Evolutionary conservation across 2,329 filamentous ascomycete genomes (phyloP).

Genomic region (Dryadomyces quercus-mongolicae): DNA sequence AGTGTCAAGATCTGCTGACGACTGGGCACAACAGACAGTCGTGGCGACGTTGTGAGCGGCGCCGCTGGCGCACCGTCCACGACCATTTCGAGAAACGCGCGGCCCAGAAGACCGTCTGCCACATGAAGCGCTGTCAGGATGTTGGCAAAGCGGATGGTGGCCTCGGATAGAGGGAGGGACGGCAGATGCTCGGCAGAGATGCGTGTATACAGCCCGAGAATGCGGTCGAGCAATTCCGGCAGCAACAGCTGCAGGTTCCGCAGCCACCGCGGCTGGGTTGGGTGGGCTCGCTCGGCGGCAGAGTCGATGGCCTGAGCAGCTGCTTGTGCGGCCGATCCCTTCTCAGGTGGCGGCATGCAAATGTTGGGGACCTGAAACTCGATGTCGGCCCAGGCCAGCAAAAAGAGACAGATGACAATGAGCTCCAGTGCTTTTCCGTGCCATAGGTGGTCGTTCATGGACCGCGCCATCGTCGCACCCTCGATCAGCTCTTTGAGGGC

Average conservation of each 20-base stretch:
- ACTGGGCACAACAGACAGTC: conserved; percentile 42
- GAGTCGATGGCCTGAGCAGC: conserved; percentile 17
- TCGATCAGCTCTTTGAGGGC: conserved; percentile 75
- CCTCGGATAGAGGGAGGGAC: conserved; percentile 59
- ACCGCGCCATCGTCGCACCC: conserved; percentile 63
- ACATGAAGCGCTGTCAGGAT: conserved; percentile 56
- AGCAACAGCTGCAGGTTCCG: conserved; percentile 45
- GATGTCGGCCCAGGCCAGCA: conserved; percentile 73
- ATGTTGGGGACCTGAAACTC: conserved; percentile 66
- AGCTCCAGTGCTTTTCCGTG: conserved; percentile 90
- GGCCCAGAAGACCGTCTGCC: conserved; percentile 49
- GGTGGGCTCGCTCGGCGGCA: conserved; percentile 27
- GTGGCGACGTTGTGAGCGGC: conserved; percentile 38
- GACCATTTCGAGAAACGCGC: conserved; percentile 49
- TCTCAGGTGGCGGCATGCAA: conserved; percentile 39
- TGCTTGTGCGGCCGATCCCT: conserved; percentile 19
- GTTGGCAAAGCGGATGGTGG: conserved; percentile 60
- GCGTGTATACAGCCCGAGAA: conserved; percentile 60
- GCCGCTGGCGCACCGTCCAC: conserved; percentile 48
- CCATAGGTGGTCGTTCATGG: conserved; percentile 88
- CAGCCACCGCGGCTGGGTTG: conserved; percentile 38
- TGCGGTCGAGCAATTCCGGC: conserved; percentile 64
- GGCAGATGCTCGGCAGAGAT: conserved; percentile 60
- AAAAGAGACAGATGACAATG: conserved; percentile 67
- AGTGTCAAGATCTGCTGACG: conserved; percentile 53